Evolutionary conservation across 2,329 filamentous ascomycete species (phyloP), one percentile per base, ranked within the genome.

Genomic region (Neopestalotiopsis sp.): DNA sequence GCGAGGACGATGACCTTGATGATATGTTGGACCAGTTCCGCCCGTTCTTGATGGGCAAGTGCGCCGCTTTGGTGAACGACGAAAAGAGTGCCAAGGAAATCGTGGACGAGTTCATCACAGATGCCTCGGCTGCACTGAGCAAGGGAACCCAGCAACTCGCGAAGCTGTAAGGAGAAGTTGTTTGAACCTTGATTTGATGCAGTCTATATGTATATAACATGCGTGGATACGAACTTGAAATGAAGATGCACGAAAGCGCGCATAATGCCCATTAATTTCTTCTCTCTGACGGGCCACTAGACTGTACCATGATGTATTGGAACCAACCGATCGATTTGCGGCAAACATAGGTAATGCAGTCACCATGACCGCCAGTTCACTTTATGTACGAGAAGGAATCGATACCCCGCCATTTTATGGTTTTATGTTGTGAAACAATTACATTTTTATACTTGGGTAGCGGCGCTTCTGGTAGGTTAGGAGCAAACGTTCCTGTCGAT

Each of bases 51-150:
- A 99, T 99, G 96, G 96, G 96, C 81, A 97, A 98, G 88, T 95
- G 93, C 70, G 93, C 96, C 49, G 95, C 96, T 34, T 94, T 98
- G 40, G 93, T 96, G 68, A 96, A 95, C 78, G 94, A 98, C 84
- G 92, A 91, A 86, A 97, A 97, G 90, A 85, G 88, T 52, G 96
- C 96, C 71, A 97, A 95, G 88, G 93, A 82, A 20, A 95, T 99
- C 71, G 92, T 99, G 52, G 96, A 99, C 78, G 96, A 99, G 85
- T 92, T 99, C 75, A 93, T 99, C 72, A 82, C 84, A 66, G 95
- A 97, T 78, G 96, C 95, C 56, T 90, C 93, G 69, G 86, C 85
- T 71, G 89, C 87, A 81, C 80, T 97, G 74, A 85, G 91, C 79
- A 88, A 86, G 77, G 92, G 92, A 72, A 89, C 89, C 81, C 88